phyloP scores from a whole-genome alignment of 495 filamentous ascomycete genomes.

The Astrothelium subdiscretum region DNA sequence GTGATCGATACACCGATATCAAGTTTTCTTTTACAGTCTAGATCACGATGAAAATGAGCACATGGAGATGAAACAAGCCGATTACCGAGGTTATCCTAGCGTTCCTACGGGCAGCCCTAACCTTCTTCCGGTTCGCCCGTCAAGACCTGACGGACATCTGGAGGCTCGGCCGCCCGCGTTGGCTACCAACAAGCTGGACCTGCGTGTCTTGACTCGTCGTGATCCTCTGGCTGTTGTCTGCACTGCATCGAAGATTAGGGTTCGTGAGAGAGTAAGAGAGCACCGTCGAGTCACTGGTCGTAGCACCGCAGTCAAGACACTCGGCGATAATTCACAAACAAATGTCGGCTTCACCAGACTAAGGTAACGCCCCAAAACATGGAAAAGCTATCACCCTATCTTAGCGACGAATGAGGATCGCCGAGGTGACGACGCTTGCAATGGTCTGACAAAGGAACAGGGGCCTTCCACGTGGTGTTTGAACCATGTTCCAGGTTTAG shows the following conservation, averaged over 20 bases:
- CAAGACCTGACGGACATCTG: no score
- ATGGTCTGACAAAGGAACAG: not conserved
- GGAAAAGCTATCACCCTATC: not conserved
- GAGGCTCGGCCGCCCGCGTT: no score
- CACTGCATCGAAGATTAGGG: not conserved
- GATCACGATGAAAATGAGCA: not conserved
- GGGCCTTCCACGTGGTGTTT: slow-evolving; percentile 1
- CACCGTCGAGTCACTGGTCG: not conserved
- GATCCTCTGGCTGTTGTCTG: not conserved
- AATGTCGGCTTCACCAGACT: not conserved
- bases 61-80: not conserved
- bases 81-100: not conserved
- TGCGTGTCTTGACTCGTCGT: not conserved
- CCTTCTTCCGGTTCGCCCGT: no score
- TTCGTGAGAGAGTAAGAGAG: no score
- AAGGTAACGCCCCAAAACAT: not conserved
- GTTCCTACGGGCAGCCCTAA: not conserved
- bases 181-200: slow-evolving; percentile 1
- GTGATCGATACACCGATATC: no score
- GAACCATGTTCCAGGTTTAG: slow-evolving; percentile 1
- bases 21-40: not conserved
- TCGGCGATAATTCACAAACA: no score
- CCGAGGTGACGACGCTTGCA: not conserved
- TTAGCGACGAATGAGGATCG: not conserved
- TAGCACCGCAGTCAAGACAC: no score